Conservation (phyloP, 2,329 filamentous ascomycete species). For the Botrytis fragariae region DNA sequence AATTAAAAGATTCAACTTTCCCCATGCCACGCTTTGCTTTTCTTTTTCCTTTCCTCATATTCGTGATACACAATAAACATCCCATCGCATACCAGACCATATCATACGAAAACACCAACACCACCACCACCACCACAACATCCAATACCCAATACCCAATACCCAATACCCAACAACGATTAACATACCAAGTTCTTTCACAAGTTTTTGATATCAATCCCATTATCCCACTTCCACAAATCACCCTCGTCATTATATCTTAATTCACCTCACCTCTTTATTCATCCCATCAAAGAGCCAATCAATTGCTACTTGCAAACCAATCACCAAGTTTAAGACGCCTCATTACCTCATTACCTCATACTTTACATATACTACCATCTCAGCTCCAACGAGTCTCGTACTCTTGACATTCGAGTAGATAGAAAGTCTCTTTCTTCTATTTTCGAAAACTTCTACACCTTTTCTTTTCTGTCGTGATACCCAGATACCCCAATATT, state of each 20-base stretch:
- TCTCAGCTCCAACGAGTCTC: neutral
- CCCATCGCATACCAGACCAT: neutral
- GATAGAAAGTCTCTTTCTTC: neutral
- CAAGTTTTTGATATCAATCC: neutral
- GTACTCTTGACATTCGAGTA: neutral
- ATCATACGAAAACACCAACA: neutral
- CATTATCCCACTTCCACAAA: neutral
- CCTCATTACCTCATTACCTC: conserved; percentile 13
- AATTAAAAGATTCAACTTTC: neutral
- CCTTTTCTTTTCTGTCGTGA: conserved; percentile 25
- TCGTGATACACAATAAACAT: neutral
- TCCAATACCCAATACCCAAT: neutral
- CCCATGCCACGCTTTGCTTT: neutral
- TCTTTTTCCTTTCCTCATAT: neutral
- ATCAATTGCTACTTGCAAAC: neutral
- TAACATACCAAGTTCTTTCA: too few relatives aligned
- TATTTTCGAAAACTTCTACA: neutral
- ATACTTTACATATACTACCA: neutral
- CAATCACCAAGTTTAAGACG: neutral
- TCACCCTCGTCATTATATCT: neutral
- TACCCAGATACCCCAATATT: conserved; percentile 23
- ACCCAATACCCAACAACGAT: neutral
- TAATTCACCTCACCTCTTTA: neutral
- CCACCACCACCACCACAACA: neutral
- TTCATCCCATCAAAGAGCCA: neutral